Percentiles rank a stretch among this genome's conserved stretches.
Conservation (phyloP, 441 rosid genomes). For the Adansonia rubrostipa region DNA sequence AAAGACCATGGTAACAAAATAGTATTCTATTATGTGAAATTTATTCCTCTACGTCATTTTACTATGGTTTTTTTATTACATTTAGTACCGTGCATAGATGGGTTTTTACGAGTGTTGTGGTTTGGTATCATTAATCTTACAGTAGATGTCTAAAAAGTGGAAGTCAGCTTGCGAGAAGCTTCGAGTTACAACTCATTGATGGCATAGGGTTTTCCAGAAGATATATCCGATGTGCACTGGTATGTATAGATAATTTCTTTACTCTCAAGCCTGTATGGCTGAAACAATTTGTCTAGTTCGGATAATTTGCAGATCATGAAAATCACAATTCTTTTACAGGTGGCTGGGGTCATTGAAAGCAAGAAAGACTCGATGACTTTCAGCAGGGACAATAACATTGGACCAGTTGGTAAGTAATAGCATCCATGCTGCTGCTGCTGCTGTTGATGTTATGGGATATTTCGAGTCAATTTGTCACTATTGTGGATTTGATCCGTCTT, state of each 20-base stretch:
- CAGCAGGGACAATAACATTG: slow-evolving; percentile 75
- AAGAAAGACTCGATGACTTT: slow-evolving; percentile 93
- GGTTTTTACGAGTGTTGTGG: neutral
- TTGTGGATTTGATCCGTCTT: neutral
- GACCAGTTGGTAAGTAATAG: slow-evolving; percentile 73
- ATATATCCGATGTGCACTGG: slow-evolving; percentile 95
- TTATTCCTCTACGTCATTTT: neutral
- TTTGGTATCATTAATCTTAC: slow-evolving; percentile 15
- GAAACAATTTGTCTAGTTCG: neutral
- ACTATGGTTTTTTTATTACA: neutral
- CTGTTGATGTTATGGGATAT: neutral
- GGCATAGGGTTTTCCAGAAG: slow-evolving; percentile 94
- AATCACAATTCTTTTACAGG: slow-evolving; percentile 47
- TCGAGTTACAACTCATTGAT: slow-evolving; percentile 84
- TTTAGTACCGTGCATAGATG: neutral
- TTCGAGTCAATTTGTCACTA: neutral
- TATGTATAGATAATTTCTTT: slow-evolving; percentile 29
- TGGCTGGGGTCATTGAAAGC: slow-evolving; percentile 95
- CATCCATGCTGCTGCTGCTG: neutral
- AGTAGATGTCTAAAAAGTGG: slow-evolving; percentile 84
- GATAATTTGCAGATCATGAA: neutral
- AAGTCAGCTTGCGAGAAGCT: slow-evolving; percentile 80
- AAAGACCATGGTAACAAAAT: neutral
- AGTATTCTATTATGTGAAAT: neutral
- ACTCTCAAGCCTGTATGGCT: neutral